A percentile compares a stretch with the other conserved stretches of the same genome.
Evolutionary conservation across 495 filamentous ascomycete genomes (phyloP).

Genomic region (Hyaloscypha bicolor): DNA sequence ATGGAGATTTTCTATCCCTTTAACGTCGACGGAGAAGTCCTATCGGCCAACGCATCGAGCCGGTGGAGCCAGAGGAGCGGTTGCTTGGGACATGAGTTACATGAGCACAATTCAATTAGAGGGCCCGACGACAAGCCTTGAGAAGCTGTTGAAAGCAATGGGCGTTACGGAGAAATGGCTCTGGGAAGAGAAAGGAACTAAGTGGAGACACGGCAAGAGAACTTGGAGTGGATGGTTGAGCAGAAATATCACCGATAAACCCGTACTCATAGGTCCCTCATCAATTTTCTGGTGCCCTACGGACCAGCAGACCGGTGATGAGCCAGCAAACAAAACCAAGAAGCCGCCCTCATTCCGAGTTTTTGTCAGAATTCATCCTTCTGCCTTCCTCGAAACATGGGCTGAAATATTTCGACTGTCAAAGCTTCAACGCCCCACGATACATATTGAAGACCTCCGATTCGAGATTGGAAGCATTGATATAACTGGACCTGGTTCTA

Average conservation of each 20-base stretch:
- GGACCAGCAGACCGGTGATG: neutral
- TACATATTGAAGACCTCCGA: conserved; percentile 84
- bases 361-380: conserved; percentile 82
- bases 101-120: conserved; percentile 83
- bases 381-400: conserved; percentile 85
- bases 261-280: conserved; percentile 71
- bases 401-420: conserved; percentile 68
- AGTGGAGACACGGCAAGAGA: conserved; percentile 76
- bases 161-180: conserved; percentile 59
- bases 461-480: conserved; percentile 96
- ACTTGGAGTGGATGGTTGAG: conserved; percentile 66
- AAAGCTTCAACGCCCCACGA: conserved; percentile 70
- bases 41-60: conserved; percentile 88
- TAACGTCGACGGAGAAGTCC: conserved; percentile 84
- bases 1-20: conserved; percentile 86
- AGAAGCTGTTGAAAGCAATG: conserved; percentile 64
- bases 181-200: conserved; percentile 64
- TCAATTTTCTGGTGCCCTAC: conserved; percentile 67
- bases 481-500: conserved; percentile 79
- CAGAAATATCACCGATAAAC: conserved; percentile 55
- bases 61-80: conserved; percentile 58
- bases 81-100: conserved; percentile 96
- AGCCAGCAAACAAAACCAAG: conserved; percentile 31
- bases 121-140: conserved; percentile 63
- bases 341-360: conserved; percentile 49